Evolutionary conservation across 2,329 filamentous ascomycete species (phyloP).

Genomic region (Graphium sp.): DNA sequence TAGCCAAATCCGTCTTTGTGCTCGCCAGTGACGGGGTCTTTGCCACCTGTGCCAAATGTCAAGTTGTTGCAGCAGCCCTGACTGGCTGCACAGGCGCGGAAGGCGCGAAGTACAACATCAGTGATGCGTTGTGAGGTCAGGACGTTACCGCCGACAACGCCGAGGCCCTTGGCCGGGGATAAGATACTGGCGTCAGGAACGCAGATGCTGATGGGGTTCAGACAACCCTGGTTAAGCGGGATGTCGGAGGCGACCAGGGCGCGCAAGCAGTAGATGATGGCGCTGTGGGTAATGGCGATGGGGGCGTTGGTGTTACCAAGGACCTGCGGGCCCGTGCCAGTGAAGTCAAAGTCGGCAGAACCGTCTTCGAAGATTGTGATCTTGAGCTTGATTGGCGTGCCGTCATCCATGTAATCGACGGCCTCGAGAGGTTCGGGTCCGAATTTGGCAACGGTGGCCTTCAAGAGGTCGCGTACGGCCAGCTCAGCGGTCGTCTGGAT

Average conservation of each 20-base stretch:
- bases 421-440: slow-evolving; percentile 9
- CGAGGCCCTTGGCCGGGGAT: slow-evolving; percentile 57
- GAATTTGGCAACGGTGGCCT: background rate
- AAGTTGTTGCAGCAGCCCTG: slow-evolving; percentile 77
- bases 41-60: slow-evolving; percentile 68
- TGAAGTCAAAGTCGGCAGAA: slow-evolving; percentile 17
- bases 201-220: slow-evolving; percentile 57
- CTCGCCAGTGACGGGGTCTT: slow-evolving; percentile 36
- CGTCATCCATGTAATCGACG: slow-evolving; percentile 18
- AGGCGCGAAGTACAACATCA: slow-evolving; percentile 68
- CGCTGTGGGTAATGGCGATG: slow-evolving; percentile 22
- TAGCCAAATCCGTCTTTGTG: slow-evolving; percentile 52
- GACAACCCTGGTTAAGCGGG: slow-evolving; percentile 72
- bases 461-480: background rate
- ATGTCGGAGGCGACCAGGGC: slow-evolving; percentile 70
- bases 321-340: slow-evolving; percentile 15
- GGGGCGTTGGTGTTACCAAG: slow-evolving; percentile 19
- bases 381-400: slow-evolving; percentile 15
- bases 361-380: slow-evolving; percentile 15
- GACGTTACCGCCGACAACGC: slow-evolving; percentile 72
- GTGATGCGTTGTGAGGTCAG: slow-evolving; percentile 67
- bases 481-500: slow-evolving; percentile 66
- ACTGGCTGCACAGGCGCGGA: slow-evolving; percentile 60
- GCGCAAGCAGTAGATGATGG: slow-evolving; percentile 74
- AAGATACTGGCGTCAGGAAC: slow-evolving; percentile 61